Percentiles rank a stretch among this genome's conserved stretches.
Conservation (phyloP, 768 basidiomycete genomes). For the Tulasnella sp. region DNA sequence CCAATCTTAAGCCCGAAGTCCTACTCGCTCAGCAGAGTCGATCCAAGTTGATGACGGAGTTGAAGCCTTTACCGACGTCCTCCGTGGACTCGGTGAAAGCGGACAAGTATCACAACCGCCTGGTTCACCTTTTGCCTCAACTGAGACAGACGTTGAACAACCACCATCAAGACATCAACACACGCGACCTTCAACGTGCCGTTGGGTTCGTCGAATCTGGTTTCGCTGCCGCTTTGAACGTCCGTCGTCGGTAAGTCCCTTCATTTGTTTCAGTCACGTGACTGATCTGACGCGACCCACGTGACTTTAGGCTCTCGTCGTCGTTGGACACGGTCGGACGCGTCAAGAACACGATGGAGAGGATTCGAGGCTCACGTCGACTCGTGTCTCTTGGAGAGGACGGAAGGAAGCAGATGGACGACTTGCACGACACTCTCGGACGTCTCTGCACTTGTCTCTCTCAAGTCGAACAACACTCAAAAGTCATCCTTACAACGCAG, state of each 20-base stretch:
- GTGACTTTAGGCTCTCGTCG: background rate
- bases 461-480: background rate
- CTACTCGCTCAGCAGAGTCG: constrained; percentile 43
- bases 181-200: constrained; percentile 78
- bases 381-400: background rate
- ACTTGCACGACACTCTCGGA: background rate
- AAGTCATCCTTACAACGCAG: background rate
- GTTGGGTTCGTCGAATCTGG: constrained; percentile 68
- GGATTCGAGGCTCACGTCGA: background rate
- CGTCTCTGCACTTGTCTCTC: background rate
- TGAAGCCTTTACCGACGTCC: constrained; percentile 21
- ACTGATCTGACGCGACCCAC: background rate
- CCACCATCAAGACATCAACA: constrained; percentile 74
- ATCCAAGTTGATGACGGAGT: constrained; percentile 57
- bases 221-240: constrained; percentile 52
- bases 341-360: background rate
- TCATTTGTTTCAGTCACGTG: background rate
- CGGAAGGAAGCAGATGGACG: background rate
- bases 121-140: constrained; percentile 52
- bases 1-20: constrained; percentile 58
- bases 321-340: background rate
- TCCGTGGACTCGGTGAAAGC: constrained; percentile 27
- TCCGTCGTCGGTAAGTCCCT: constrained; percentile 58
- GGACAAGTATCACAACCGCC: constrained; percentile 53
- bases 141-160: constrained; percentile 48